A percentile compares a stretch with the other conserved stretches of the same genome.
phyloP scores from a whole-genome alignment of 2,329 filamentous ascomycete genomes.

The Cercospora brassicicola region DNA sequence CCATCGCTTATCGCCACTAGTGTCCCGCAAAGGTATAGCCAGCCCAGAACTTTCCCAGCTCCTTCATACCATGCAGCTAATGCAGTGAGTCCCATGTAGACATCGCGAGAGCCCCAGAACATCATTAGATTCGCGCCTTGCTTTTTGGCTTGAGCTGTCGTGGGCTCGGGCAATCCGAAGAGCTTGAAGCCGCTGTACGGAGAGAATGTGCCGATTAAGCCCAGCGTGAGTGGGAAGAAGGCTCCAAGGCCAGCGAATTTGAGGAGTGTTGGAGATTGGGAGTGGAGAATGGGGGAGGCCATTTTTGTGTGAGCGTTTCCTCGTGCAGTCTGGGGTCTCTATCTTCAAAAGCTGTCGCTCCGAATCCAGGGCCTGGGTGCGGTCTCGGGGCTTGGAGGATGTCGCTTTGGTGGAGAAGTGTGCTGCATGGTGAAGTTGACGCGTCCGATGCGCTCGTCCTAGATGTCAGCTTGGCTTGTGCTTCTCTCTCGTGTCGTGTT shows the following conservation, averaged over 20 bases:
- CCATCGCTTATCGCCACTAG: conserved; percentile 16
- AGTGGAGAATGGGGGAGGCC: conserved; percentile 7
- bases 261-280: conserved; percentile 8
- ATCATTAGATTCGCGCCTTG: conserved; percentile 8
- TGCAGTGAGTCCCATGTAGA: conserved; percentile 11
- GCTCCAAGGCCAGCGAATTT: conserved; percentile 10
- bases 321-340: too few species aligned
- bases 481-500: not conserved
- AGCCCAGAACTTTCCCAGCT: not conserved
- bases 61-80: conserved; percentile 9
- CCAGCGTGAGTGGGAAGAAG: conserved; percentile 16
- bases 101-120: conserved; percentile 13
- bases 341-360: too few species aligned
- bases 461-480: not conserved
- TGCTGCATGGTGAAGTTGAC: not conserved
- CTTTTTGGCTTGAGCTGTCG: not conserved
- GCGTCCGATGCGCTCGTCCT: not conserved
- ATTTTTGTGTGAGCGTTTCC: not conserved
- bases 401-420: not conserved
- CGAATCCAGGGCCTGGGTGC: too few species aligned
- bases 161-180: not conserved
- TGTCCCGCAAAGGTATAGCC: not conserved
- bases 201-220: conserved; percentile 5
- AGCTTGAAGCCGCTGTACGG: conserved; percentile 9
- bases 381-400: too few species aligned